Evolutionary conservation across 139 green algal genomes (phyloP), one percentile per base, ranked within the genome.

Genomic region (Zygnema circumcarinatum): DNA sequence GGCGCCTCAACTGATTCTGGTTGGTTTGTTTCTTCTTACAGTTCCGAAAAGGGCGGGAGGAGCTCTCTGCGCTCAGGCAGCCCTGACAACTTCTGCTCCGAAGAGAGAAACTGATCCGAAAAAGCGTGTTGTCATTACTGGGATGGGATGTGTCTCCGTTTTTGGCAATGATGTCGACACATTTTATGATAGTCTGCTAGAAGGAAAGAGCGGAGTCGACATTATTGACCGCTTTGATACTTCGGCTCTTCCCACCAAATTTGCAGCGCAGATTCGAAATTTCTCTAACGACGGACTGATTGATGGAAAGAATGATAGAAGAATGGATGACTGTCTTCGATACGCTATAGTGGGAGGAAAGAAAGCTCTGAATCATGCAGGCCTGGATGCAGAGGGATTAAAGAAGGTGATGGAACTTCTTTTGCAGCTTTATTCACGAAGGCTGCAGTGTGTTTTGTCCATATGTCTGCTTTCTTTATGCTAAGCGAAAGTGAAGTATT

Each of bases 321-420:
- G 97, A 41, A 96, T 98, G 87, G 97, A 99, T 81, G 94, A 98
- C 92, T 98, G 95, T 92, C 92, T 99, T 0, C 95, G 94, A 80
- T 99, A 99, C 93, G 94, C 94, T 35, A 92, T 99, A 67, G 95
- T 98, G 21, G 54, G 39, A 47, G 88, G 88, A 67, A 98, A 98
- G 89, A 99, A 99, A 92, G 96, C 96, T 25, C 16, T 91, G 0
- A n/a, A 76, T 38, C 41, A 93, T 20, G 90, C 69, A 52, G 36
- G 36, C 3, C 7, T 78, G 35, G 16, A 3, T 22, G 36, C 7
- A 41, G 69, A 78, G 11, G 11, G 7, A 16, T 41, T 7, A 16
- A 16, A 78, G 7, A 78, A 39, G 69, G 69, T 78, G 16, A 39
- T 38, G 69, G 25, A 72, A 33, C 54, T 72, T 72, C n/a, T n/a